A percentile compares a stretch with the other conserved stretches of the same genome.
Conservation (phyloP, 139 green algal genomes). For the Nannochloris sp. region DNA sequence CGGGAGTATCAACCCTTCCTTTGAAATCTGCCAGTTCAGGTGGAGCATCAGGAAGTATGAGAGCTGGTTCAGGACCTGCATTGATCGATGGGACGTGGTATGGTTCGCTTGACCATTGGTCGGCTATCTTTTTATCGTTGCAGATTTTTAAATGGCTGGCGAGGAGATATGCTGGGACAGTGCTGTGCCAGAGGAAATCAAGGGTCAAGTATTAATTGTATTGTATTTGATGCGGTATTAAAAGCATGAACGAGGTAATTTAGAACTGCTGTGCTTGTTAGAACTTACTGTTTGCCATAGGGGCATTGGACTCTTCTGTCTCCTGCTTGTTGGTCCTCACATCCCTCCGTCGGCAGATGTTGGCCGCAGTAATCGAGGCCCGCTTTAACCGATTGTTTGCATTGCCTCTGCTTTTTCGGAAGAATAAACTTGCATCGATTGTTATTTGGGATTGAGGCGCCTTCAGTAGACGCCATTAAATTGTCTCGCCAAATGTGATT, state of each 20-base stretch:
- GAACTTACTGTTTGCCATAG: not conserved
- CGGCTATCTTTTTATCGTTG: not conserved
- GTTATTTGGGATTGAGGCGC: not conserved
- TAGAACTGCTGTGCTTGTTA: no score
- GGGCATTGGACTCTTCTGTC: not conserved
- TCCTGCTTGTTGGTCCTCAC: not conserved
- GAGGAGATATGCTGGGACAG: not conserved
- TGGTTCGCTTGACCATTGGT: not conserved
- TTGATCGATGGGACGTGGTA: conserved; percentile 2
- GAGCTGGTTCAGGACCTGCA: conserved; percentile 2
- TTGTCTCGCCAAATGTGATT: no score
- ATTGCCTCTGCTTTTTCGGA: not conserved
- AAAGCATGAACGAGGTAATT: no score
- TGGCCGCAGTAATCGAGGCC: not conserved
- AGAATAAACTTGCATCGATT: not conserved
- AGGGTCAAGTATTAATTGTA: no score
- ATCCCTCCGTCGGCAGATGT: not conserved
- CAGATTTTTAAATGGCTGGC: not conserved
- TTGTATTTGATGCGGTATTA: no score
- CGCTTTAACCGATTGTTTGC: not conserved
- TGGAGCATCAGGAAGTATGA: not conserved
- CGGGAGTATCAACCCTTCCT: not conserved
- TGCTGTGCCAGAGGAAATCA: no score
- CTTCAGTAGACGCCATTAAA: no score
- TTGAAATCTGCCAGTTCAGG: not conserved